Evolutionary conservation across 768 basidiomycete genomes (phyloP), one percentile per base, ranked within the genome.

Genomic region (Neoboletus magnificus): DNA sequence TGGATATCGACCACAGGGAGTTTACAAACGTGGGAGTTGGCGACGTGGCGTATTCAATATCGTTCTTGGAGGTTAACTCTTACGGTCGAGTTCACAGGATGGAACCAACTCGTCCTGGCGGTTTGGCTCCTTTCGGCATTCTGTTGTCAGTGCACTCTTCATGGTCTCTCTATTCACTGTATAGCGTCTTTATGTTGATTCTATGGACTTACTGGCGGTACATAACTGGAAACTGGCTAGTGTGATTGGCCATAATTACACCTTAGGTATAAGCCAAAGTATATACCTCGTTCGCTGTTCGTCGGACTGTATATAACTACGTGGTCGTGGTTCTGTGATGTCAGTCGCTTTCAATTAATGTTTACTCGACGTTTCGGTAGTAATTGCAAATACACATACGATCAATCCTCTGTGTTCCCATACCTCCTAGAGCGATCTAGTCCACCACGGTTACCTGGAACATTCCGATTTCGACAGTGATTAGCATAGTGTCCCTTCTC

Each of bases 401-500:
- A 39, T 66, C 32, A 71, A 57, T 71, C 70, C 3, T 71, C 70
- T 6, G 58, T 60, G 27, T 60, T 70, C 32, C 59, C 68, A 55
- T 51, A 73, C 54, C 70, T 70, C 59, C 33, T 72, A 25, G 70
- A 61, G 44, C 79, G 79, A 61, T 91, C 90, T 45, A 85, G 73
- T 9, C 93, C 93, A 53, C 93, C 93, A 47, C 93, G 81, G 68
- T 91, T 93, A 13, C 93, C 93, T 27, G 93, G 93, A 23, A 93
- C 87, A 68, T 93, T 94, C 53, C 89, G 77, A 70, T 94, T 94
- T 40, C 87, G 83, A 72, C 95, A 97, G 63, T 91, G 86, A 68
- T 97, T 96, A 20, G 95, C 95, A 67, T 96, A 96, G 68, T 98
- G 96, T 1, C 96, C 96, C 62, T 89, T 87, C 70, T 92, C 86